These are phyloP conservation scores for Paraphoma chrysanthemicola DNA, from an alignment of 2,329 filamentous ascomycete genomes.

Conservation along the genomic window DNA sequence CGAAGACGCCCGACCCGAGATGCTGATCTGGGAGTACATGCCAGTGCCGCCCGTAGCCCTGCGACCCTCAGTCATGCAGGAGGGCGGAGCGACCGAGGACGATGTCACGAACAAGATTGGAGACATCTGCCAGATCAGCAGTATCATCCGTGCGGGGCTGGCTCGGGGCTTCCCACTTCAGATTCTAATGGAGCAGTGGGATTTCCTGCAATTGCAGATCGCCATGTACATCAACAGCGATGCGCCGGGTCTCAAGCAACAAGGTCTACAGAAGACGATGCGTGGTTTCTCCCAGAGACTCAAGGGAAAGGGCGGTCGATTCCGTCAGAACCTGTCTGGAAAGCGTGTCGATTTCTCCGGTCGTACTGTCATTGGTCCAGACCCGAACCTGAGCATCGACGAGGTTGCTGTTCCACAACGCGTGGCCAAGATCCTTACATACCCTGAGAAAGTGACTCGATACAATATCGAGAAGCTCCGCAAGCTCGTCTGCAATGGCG, in stretches of 20 bases:
- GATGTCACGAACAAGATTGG: conserved; percentile 97
- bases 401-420: conserved; percentile 90
- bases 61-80: conserved; percentile 90
- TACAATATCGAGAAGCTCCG: conserved; percentile 86
- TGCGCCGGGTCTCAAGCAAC: conserved; percentile 88
- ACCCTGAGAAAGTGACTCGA: conserved; percentile 84
- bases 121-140: conserved; percentile 92
- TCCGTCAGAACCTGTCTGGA: conserved; percentile 94
- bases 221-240: conserved; percentile 99
- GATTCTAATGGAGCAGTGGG: conserved; percentile 98
- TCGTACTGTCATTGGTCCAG: conserved; percentile 95
- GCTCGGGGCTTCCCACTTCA: conserved; percentile 83
- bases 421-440: conserved; percentile 96
- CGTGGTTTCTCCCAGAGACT: conserved; percentile 93
- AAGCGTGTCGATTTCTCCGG: conserved; percentile 99
- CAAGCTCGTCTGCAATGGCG: conserved; percentile 76
- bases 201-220: conserved; percentile 92
- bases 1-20: conserved; percentile 86
- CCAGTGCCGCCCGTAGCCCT: conserved; percentile 95
- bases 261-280: conserved; percentile 85
- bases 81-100: conserved; percentile 92
- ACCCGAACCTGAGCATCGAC: conserved; percentile 92
- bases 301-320: conserved; percentile 97
- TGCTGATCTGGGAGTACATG: conserved; percentile 97
- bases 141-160: conserved; percentile 81